These are phyloP conservation scores for Xylaria grammica DNA, from an alignment of 495 filamentous ascomycete species.

Conservation along the genomic window DNA sequence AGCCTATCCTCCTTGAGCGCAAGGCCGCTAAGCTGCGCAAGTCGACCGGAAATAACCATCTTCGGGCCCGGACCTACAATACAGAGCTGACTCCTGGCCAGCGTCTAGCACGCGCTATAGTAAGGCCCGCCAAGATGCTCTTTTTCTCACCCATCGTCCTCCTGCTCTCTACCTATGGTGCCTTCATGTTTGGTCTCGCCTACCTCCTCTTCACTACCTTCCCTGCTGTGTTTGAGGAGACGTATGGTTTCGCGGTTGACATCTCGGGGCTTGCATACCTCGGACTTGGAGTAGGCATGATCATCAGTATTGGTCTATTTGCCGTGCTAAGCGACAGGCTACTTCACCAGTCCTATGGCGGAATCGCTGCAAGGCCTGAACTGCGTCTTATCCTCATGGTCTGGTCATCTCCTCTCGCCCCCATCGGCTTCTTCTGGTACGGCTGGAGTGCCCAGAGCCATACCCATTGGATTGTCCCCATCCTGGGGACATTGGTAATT, in stretches of 20 bases:
- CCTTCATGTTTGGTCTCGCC: constrained; percentile 76
- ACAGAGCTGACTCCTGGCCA: constrained; percentile 35
- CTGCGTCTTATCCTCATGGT: constrained; percentile 70
- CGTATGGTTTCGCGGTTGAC: constrained; percentile 66
- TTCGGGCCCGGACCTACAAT: constrained; percentile 46
- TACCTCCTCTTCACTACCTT: constrained; percentile 85
- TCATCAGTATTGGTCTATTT: constrained; percentile 41
- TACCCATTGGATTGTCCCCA: constrained; percentile 73
- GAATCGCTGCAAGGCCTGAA: constrained; percentile 65
- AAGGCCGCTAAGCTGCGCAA: constrained; percentile 62
- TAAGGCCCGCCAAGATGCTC: constrained; percentile 64
- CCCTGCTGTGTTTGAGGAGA: constrained; percentile 62
- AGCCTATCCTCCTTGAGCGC: constrained; percentile 62
- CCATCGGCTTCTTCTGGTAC: constrained; percentile 56
- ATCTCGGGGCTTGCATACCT: constrained; percentile 63
- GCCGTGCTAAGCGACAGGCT: constrained; percentile 43
- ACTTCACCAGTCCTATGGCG: constrained; percentile 33
- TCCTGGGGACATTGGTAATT: constrained; percentile 49
- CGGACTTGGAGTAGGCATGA: constrained; percentile 46
- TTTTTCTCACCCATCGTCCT: constrained; percentile 67
- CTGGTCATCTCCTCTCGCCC: constrained; percentile 56
- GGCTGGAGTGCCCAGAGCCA: constrained; percentile 66
- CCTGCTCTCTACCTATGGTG: constrained; percentile 70
- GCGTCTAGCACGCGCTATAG: constrained; percentile 58
- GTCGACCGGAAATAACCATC: constrained; percentile 63